phyloP scores from a whole-genome alignment of 306 rosid genomes.

The Malus domestica region DNA sequence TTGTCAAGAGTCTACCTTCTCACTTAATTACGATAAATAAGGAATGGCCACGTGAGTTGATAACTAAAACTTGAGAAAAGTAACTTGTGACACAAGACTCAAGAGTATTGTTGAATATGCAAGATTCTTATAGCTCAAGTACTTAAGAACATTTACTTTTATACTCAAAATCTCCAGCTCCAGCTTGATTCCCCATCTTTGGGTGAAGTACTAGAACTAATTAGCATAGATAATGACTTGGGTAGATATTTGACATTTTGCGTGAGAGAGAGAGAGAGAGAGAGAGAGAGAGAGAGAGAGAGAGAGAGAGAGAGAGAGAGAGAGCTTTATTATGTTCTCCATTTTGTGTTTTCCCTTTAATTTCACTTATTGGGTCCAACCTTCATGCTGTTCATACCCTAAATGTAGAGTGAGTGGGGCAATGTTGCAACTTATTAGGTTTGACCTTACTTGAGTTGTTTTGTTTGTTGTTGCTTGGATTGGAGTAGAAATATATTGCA shows the following conservation, averaged over 20 bases:
- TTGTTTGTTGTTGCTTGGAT: slow-evolving; percentile 15
- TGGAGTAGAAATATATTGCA: slow-evolving; percentile 14
- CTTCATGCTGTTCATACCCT: background rate
- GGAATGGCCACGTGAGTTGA: background rate
- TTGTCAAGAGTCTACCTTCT: background rate
- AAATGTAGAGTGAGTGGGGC: background rate
- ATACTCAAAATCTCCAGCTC: too few species aligned
- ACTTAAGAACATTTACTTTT: too few species aligned
- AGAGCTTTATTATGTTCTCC: background rate
- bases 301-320: too few species aligned
- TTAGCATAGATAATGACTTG: background rate
- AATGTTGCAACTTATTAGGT: background rate
- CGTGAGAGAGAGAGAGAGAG: background rate
- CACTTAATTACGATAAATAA: too few species aligned
- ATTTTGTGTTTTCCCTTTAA: background rate
- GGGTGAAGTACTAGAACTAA: background rate
- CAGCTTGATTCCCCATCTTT: too few species aligned
- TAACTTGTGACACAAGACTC: background rate
- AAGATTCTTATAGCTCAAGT: too few species aligned
- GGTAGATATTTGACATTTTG: background rate
- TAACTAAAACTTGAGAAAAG: too few species aligned
- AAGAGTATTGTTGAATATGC: too few species aligned
- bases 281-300: too few species aligned
- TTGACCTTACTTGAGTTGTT: slow-evolving; percentile 11
- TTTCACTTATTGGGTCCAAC: background rate